Evolutionary conservation across 208 protist species (phyloP).

Genomic region (Endotrypanum monterogeii): DNA sequence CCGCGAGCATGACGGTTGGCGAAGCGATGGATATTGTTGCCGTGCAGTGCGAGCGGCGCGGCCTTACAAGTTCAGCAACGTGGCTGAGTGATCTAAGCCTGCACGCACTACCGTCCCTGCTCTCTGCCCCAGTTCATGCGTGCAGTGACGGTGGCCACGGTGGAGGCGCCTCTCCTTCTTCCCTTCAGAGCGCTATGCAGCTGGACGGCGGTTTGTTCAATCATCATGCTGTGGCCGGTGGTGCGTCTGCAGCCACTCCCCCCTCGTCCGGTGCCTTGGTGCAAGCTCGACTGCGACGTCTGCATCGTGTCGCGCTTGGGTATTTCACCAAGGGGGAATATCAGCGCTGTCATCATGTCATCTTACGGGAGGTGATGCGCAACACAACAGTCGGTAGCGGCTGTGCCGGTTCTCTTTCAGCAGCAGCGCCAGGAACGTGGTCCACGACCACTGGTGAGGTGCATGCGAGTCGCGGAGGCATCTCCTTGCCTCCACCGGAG

Average conservation of each 20-base stretch:
- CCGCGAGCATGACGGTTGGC: conserved; percentile 29
- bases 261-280: background rate
- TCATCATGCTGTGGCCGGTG: background rate
- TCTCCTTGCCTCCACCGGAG: conserved; percentile 11
- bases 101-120: conserved; percentile 39
- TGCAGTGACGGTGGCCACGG: background rate
- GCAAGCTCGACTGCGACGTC: conserved; percentile 29
- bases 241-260: background rate
- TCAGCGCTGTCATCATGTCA: conserved; percentile 65
- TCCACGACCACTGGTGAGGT: background rate
- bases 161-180: background rate
- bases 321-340: conserved; percentile 71
- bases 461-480: background rate
- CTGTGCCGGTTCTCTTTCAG: background rate
- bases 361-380: conserved; percentile 51
- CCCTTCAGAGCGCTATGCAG: background rate
- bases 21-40: conserved; percentile 57
- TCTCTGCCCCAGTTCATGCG: conserved; percentile 5
- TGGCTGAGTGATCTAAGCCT: conserved; percentile 78
- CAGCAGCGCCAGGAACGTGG: background rate
- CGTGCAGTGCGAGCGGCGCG: conserved; percentile 61
- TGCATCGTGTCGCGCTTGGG: conserved; percentile 57
- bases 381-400: conserved; percentile 12
- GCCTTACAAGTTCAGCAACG: conserved; percentile 50
- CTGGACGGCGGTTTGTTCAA: conserved; percentile 1